A percentile compares a stretch with the other conserved stretches of the same genome.
Evolutionary conservation across 2,329 filamentous ascomycete species (phyloP).

Genomic region (Colletotrichum sp.): DNA sequence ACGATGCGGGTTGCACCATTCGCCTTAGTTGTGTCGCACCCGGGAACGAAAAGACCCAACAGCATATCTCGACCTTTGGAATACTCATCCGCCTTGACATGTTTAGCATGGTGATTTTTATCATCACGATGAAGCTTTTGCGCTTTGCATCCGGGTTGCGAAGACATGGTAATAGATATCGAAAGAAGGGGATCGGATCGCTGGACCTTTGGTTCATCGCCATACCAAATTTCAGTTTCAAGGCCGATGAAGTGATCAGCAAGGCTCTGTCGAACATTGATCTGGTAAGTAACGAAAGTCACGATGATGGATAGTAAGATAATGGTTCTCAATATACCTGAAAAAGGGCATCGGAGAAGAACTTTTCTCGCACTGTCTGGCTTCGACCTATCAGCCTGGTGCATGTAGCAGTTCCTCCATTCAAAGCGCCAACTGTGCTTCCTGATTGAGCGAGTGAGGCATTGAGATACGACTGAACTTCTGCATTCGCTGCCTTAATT

Average conservation of each 20-base stretch:
- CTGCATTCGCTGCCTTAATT: neutral
- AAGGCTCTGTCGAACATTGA: constrained; percentile 20
- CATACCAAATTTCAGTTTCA: constrained; percentile 38
- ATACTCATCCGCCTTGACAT: constrained; percentile 28
- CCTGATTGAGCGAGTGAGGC: constrained; percentile 7
- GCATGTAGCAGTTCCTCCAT: constrained; percentile 39
- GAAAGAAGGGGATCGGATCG: constrained; percentile 39
- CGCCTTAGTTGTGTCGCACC: constrained; percentile 35
- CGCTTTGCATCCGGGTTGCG: constrained; percentile 33
- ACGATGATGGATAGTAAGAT: neutral
- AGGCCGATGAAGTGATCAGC: constrained; percentile 37
- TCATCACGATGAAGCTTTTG: constrained; percentile 42
- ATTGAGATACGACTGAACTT: constrained; percentile 11
- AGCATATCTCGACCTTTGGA: constrained; percentile 34
- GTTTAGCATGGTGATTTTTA: constrained; percentile 41
- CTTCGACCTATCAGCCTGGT: constrained; percentile 38
- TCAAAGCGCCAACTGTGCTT: constrained; percentile 28
- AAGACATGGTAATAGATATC: constrained; percentile 41
- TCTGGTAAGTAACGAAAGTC: neutral
- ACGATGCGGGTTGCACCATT: constrained; percentile 41
- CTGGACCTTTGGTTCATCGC: constrained; percentile 29
- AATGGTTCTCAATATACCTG: constrained; percentile 14
- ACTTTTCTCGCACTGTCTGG: constrained; percentile 38
- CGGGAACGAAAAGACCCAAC: constrained; percentile 40
- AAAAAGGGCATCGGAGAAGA: constrained; percentile 36